These are phyloP conservation scores for Gossypium stocksii DNA, from an alignment of 345 rosid species.

Conservation along the genomic window DNA sequence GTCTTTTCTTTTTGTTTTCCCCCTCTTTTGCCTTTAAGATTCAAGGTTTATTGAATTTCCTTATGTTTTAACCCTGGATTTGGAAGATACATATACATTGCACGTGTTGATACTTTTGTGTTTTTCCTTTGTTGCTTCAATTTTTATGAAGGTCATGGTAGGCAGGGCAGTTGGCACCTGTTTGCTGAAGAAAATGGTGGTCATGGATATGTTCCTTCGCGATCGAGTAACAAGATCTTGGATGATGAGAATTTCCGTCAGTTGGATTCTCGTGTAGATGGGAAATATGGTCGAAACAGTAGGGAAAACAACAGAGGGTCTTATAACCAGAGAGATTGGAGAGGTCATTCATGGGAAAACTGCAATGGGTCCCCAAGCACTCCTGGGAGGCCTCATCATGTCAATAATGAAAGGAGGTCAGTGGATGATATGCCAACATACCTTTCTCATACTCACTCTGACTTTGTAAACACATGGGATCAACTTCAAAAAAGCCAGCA, in stretches of 20 bases:
- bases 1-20: background rate
- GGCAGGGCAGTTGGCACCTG: constrained; percentile 81
- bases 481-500: constrained; percentile 54
- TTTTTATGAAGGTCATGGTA: constrained; percentile 77
- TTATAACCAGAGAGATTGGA: constrained; percentile 71
- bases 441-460: constrained; percentile 45
- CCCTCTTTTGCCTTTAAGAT: no score
- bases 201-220: constrained; percentile 51
- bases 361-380: constrained; percentile 54
- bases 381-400: constrained; percentile 52
- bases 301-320: constrained; percentile 58
- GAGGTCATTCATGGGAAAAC: constrained; percentile 58
- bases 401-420: constrained; percentile 49
- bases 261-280: constrained; percentile 55
- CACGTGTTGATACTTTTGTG: constrained; percentile 28
- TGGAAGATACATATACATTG: constrained; percentile 17
- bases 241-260: constrained; percentile 56
- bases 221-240: constrained; percentile 51
- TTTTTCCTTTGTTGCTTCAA: constrained; percentile 22
- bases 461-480: constrained; percentile 44
- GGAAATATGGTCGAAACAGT: constrained; percentile 58
- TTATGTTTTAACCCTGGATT: background rate
- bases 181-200: constrained; percentile 56
- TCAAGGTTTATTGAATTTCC: background rate
- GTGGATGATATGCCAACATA: constrained; percentile 46